A percentile compares a stretch with the other conserved stretches of the same genome.
Conservation (phyloP, 495 filamentous ascomycete genomes). For the Trichoderma asperelloides region DNA sequence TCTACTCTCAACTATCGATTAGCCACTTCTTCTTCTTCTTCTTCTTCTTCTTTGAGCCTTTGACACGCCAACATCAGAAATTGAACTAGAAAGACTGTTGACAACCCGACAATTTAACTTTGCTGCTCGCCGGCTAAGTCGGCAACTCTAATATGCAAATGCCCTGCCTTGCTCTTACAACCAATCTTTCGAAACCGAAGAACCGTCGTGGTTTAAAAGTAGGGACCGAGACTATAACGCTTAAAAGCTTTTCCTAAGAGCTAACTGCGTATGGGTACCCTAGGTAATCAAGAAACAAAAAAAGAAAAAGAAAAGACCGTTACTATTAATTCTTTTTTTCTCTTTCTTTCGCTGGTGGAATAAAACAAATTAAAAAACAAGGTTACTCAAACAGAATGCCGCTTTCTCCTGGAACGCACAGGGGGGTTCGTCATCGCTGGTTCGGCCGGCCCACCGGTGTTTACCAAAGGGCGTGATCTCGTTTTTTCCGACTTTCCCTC, state of each 20-base stretch:
- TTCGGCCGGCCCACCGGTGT: too few species aligned
- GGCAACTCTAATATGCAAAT: not conserved
- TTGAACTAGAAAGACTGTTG: too few species aligned
- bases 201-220: not conserved
- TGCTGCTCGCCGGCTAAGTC: not conserved
- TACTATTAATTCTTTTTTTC: too few species aligned
- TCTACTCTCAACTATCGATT: too few species aligned
- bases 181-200: not conserved
- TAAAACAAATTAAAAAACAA: not conserved
- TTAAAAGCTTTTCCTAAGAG: not conserved
- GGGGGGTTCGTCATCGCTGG: too few species aligned
- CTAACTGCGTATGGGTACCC: not conserved
- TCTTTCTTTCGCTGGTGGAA: not conserved
- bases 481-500: too few species aligned
- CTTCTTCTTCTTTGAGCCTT: too few species aligned
- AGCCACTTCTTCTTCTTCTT: too few species aligned
- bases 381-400: not conserved
- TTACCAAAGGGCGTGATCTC: too few species aligned
- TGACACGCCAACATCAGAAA: too few species aligned
- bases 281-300: not conserved
- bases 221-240: not conserved
- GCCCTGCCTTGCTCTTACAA: not conserved
- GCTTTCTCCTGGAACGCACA: not conserved
- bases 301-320: not conserved
- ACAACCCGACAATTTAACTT: too few species aligned